Conservation (phyloP, 768 basidiomycete genomes). For the Rhizopogon sp. region DNA sequence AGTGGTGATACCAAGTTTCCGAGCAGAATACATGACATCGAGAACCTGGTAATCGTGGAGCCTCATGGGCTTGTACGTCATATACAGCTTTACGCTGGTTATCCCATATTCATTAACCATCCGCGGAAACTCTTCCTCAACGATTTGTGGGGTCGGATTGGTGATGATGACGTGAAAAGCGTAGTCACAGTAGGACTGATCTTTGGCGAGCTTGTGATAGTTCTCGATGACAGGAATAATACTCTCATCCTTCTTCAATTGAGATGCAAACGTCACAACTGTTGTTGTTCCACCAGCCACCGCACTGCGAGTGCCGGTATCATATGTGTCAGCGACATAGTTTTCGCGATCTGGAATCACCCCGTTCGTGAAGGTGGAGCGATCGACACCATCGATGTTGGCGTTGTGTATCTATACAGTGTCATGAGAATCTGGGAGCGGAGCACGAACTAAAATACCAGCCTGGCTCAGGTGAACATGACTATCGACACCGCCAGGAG, state of each 20-base stretch:
- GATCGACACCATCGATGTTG: constrained; percentile 1
- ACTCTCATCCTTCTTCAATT: constrained; percentile 15
- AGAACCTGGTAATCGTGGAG: constrained; percentile 28
- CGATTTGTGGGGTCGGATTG: constrained; percentile 25
- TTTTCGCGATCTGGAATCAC: constrained; percentile 5
- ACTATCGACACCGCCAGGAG: constrained; percentile 31
- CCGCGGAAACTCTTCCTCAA: constrained; percentile 26
- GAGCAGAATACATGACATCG: constrained; percentile 25
- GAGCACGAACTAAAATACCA: background rate
- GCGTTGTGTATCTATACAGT: constrained; percentile 2
- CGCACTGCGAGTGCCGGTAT: constrained; percentile 25
- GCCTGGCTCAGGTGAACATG: constrained; percentile 32
- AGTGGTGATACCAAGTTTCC: constrained; percentile 15
- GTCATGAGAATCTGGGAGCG: background rate
- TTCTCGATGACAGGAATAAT: constrained; percentile 24
- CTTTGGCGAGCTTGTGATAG: constrained; percentile 27
- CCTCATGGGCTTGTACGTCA: constrained; percentile 30
- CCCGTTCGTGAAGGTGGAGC: constrained; percentile 2
- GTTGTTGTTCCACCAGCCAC: constrained; percentile 30
- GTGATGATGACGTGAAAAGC: constrained; percentile 31
- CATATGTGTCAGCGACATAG: constrained; percentile 26
- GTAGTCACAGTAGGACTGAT: constrained; percentile 27
- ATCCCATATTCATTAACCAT: constrained; percentile 29
- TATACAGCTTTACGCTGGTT: constrained; percentile 30
- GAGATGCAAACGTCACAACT: constrained; percentile 31